Base-by-base conservation (phyloP, 495 filamentous ascomycete genomes). In the Haplographium delicatum region DNA sequence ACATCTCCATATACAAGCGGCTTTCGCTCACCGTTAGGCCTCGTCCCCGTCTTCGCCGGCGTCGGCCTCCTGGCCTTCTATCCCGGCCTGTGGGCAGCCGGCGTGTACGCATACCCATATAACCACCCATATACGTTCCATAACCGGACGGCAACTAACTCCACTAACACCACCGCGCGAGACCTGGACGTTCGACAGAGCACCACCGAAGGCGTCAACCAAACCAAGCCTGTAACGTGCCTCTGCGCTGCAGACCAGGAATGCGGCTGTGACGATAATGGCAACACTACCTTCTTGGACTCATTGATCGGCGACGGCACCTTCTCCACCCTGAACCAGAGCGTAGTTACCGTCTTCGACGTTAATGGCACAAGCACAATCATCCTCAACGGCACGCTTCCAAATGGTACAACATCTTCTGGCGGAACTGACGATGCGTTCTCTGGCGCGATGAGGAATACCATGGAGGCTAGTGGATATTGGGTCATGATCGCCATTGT, bases 231-330 rank as follows among this genome's bases (percentile, higher is more conserved):
- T 0, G 82, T 95, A 2, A 64, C 68, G 9, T 96, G 91, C 61
- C 65, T 87, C 41, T 96, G 93, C 65, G 74, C 83, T 43, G 57
- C 79, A 52, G 80, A 86, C 56, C 58, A 56, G 31, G 81, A 75
- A 24, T 98, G 93, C 63, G 85, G 89, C 24, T 96, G 91, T 68
- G 89, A 94, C 58, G 79, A 85, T 56, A 75, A 83, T 42, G 57
- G 55, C 48, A 80, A 70, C 66, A 76, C 58, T 61, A 82, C 67
- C 51, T 80, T 64, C 67, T 82, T 67, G 63, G 67, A 80, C 50
- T 55, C 61, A 10, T 33, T 82, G n/a, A 71, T 85, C 37, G 88
- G 88, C 8, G 83, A 89, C 57, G 81, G 84, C 47, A 78, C 63
- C 54, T 72, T 75, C 54, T 44, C 56, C 2, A 72, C 68, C 1